Evolutionary conservation across 1,139 yeast species (phyloP).

Genomic region (Yarrowia galli): DNA sequence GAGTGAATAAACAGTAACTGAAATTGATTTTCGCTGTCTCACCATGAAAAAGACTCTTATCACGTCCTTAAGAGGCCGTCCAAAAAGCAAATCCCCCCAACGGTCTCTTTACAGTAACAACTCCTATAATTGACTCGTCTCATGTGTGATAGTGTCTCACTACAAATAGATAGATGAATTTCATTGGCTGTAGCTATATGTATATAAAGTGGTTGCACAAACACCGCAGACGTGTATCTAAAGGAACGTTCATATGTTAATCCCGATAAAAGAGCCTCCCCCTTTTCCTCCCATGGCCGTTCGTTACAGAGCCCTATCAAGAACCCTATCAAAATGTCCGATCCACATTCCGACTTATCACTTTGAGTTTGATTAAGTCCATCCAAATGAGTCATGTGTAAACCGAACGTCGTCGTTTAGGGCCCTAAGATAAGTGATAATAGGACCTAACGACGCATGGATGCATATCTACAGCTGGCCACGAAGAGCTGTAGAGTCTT

Average conservation of each 20-base stretch:
- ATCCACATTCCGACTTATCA: not conserved
- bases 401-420: not conserved
- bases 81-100: not conserved
- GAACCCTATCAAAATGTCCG: conserved; percentile 9
- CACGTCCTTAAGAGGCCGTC: not conserved
- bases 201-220: no score
- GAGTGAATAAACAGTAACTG: conserved; percentile 2
- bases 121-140: no score
- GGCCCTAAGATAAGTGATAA: not conserved
- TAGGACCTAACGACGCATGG: conserved; percentile 1
- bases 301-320: not conserved
- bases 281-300: not conserved
- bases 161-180: not conserved
- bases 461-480: conserved; percentile 18
- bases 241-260: not conserved
- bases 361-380: conserved; percentile 7
- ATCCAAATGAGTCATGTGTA: conserved; percentile 10
- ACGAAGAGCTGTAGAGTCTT: not conserved
- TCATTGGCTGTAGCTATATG: not conserved
- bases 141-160: not conserved
- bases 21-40: not conserved
- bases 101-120: no score
- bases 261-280: not conserved
- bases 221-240: not conserved
- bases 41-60: not conserved